These are phyloP conservation scores for Clarireedia hainanense DNA, from an alignment of 2,329 filamentous ascomycete genomes.

Conservation along the genomic window DNA sequence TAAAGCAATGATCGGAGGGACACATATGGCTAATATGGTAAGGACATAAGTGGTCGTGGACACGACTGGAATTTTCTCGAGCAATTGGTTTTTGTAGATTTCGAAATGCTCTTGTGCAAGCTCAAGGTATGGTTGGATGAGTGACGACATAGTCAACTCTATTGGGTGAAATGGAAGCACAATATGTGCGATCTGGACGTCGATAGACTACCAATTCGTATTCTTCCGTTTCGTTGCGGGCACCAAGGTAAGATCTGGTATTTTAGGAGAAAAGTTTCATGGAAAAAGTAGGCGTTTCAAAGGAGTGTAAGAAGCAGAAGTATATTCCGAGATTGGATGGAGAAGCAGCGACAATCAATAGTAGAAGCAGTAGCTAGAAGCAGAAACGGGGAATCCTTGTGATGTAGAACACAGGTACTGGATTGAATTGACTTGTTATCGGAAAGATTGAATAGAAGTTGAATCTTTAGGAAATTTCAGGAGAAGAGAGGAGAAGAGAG, in stretches of 20 bases:
- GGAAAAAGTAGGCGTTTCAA: slow-evolving; percentile 17
- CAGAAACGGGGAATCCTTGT: background rate
- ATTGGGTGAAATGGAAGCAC: slow-evolving; percentile 15
- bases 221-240: background rate
- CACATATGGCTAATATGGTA: slow-evolving; percentile 26
- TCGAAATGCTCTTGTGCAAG: slow-evolving; percentile 23
- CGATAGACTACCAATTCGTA: slow-evolving; percentile 12
- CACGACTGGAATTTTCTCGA: slow-evolving; percentile 22
- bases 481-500: background rate
- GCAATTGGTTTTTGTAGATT: slow-evolving; percentile 23
- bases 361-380: slow-evolving; percentile 1
- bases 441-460: background rate
- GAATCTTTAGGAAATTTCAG: background rate
- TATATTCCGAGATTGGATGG: slow-evolving; percentile 3
- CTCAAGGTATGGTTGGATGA: slow-evolving; percentile 22
- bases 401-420: background rate
- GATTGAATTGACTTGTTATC: background rate
- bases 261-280: slow-evolving; percentile 25
- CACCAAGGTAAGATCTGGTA: background rate
- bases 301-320: slow-evolving; percentile 20
- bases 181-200: slow-evolving; percentile 21
- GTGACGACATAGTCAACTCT: slow-evolving; percentile 18
- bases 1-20: slow-evolving; percentile 27
- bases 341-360: slow-evolving; percentile 1
- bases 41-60: slow-evolving; percentile 27